These are phyloP conservation scores for Capsicum rhomboideum DNA, from an alignment of 257 asterid genomes.

Conservation along the genomic window DNA sequence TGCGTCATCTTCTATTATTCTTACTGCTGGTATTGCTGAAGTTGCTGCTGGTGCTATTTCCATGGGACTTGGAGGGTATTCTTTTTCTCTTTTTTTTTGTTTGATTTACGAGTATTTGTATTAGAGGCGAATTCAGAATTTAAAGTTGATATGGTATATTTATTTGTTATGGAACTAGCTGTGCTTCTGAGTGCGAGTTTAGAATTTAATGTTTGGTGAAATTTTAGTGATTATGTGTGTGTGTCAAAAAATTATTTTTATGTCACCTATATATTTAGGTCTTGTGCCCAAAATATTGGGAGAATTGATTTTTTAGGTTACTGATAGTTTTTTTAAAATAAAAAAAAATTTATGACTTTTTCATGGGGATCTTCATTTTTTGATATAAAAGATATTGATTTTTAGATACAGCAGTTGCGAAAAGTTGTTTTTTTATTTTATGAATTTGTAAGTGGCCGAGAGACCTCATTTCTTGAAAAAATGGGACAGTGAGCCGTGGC, in stretches of 20 bases:
- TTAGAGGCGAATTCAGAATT: neutral
- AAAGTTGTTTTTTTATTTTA: too few relatives aligned
- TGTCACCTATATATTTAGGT: neutral
- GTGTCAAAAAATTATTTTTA: neutral
- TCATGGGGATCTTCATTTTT: too few relatives aligned
- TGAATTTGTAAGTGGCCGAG: too few relatives aligned
- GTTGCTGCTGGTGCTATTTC: slow-evolving; percentile 98
- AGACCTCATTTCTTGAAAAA: too few relatives aligned
- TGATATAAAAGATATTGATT: too few relatives aligned
- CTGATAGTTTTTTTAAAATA: too few relatives aligned
- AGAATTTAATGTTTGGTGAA: neutral
- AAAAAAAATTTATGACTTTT: too few relatives aligned
- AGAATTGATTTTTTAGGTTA: too few relatives aligned
- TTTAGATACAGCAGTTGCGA: too few relatives aligned
- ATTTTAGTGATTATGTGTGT: neutral
- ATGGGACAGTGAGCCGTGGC: neutral
- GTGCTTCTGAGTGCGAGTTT: neutral
- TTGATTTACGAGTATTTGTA: rapidly evolving
- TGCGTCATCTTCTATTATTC: slow-evolving; percentile 77
- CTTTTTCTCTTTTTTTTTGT: neutral
- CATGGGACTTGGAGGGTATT: slow-evolving; percentile 99
- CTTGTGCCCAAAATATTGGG: neutral
- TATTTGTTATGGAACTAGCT: neutral
- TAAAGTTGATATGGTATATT: neutral
- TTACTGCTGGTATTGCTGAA: slow-evolving; percentile 94